Evolutionary conservation across 495 filamentous ascomycete species (phyloP).

Genomic region (Lasiosphaeriaceae sp.): DNA sequence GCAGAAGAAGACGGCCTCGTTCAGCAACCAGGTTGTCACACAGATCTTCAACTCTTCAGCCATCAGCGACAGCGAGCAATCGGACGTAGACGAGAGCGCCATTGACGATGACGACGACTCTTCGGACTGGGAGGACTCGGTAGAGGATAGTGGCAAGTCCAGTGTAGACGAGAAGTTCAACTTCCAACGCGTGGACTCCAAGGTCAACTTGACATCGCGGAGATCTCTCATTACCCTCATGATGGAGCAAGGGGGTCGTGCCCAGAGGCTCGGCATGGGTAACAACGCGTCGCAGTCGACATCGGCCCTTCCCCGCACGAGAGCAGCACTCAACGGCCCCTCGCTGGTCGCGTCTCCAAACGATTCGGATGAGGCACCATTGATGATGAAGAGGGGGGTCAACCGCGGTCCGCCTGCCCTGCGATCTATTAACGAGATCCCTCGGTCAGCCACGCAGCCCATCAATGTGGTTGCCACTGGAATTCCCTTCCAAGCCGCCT

Average conservation of each 20-base stretch:
- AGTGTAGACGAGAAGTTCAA: constrained; percentile 73
- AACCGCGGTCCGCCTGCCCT: constrained; percentile 35
- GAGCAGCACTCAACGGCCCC: constrained; percentile 67
- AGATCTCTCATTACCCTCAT: constrained; percentile 87
- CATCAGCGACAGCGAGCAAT: constrained; percentile 68
- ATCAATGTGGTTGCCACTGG: constrained; percentile 72
- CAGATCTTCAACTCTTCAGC: constrained; percentile 58
- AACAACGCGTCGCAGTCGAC: constrained; percentile 72
- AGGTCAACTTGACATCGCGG: constrained; percentile 76
- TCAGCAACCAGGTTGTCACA: constrained; percentile 70
- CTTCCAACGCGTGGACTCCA: constrained; percentile 89
- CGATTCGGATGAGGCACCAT: constrained; percentile 59
- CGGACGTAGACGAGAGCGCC: constrained; percentile 71
- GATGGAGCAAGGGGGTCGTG: constrained; percentile 66
- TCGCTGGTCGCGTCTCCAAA: constrained; percentile 70
- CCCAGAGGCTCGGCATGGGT: constrained; percentile 60
- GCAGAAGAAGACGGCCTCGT: constrained; percentile 77
- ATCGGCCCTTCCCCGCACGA: constrained; percentile 70
- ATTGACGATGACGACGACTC: constrained; percentile 88
- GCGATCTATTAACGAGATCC: constrained; percentile 61
- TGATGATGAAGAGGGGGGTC: constrained; percentile 64
- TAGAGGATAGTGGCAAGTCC: constrained; percentile 79
- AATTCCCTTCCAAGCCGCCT: constrained; percentile 59
- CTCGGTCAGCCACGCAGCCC: constrained; percentile 68
- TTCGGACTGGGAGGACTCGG: constrained; percentile 87